These are phyloP conservation scores for Metarhizium guizhouense DNA, from an alignment of 2,329 filamentous ascomycete species.

Conservation along the genomic window DNA sequence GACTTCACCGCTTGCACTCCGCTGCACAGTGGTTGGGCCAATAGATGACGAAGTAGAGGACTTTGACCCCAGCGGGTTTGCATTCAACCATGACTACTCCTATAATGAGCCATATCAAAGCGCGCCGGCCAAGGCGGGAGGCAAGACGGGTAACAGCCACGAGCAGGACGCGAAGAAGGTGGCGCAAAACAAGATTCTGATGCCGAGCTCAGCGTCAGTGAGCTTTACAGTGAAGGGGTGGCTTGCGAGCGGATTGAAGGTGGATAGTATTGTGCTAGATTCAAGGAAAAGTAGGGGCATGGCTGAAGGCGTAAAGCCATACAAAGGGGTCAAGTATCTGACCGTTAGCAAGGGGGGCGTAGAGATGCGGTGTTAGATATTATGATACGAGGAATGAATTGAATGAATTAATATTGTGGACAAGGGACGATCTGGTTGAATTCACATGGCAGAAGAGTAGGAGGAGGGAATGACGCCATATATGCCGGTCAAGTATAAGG, in stretches of 20 bases:
- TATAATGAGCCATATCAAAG: conserved; percentile 51
- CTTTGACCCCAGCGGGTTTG: conserved; percentile 42
- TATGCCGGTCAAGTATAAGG: background rate
- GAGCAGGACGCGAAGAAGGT: conserved; percentile 47
- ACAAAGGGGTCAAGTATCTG: conserved; percentile 97
- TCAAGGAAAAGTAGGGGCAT: conserved; percentile 76
- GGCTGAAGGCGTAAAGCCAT: conserved; percentile 82
- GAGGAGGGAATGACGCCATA: background rate
- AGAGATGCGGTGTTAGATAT: conserved; percentile 48
- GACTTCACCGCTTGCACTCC: conserved; percentile 60
- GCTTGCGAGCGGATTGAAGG: conserved; percentile 57
- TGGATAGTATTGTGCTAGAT: conserved; percentile 60
- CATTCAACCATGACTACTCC: conserved; percentile 40
- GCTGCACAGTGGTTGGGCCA: conserved; percentile 69
- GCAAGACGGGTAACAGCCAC: conserved; percentile 21
- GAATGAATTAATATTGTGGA: background rate
- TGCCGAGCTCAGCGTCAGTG: conserved; percentile 69
- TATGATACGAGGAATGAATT: background rate
- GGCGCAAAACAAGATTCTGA: conserved; percentile 64
- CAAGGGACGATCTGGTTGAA: background rate
- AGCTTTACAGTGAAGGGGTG: conserved; percentile 64
- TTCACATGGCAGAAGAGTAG: background rate
- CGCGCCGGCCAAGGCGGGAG: conserved; percentile 24
- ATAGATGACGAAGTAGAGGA: conserved; percentile 38
- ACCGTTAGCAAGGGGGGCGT: conserved; percentile 61